Evolutionary conservation across 345 rosid species (phyloP).

Genomic region (Aquilaria malaccensis): DNA sequence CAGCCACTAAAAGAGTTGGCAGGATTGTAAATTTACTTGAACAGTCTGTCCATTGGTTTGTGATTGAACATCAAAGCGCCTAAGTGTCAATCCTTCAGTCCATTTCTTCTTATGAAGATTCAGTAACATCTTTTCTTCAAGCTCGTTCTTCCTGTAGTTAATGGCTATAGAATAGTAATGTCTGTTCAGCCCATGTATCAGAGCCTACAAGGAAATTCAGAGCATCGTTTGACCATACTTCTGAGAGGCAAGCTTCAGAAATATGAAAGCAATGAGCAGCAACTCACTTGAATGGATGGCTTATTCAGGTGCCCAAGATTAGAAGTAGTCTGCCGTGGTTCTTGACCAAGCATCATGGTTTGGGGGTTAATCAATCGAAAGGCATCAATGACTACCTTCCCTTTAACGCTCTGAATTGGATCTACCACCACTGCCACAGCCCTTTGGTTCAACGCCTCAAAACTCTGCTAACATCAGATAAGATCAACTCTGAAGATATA

Average conservation of each 20-base stretch:
- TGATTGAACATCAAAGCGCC: constrained; percentile 80
- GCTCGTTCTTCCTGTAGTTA: constrained; percentile 95
- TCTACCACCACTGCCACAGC: constrained; percentile 99
- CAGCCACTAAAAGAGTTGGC: too few relatives aligned
- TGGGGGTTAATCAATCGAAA: constrained; percentile 86
- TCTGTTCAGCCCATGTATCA: constrained; percentile 97
- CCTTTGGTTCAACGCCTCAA: constrained; percentile 97
- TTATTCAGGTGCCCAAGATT: constrained; percentile 98
- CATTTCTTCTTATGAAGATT: constrained; percentile 99
- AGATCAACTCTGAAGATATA: too few relatives aligned
- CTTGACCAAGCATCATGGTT: constrained; percentile 99
- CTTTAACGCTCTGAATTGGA: constrained; percentile 97
- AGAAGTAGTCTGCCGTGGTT: constrained; percentile 96
- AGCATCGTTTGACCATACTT: too few relatives aligned
- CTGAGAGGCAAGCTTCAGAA: too few relatives aligned
- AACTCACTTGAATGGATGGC: constrained; percentile 87
- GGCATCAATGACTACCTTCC: constrained; percentile 71
- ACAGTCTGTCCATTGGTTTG: constrained; percentile 91
- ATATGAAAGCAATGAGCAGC: too few relatives aligned
- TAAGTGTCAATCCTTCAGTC: constrained; percentile 96
- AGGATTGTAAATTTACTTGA: constrained; percentile 42
- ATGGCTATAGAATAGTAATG: constrained; percentile 98
- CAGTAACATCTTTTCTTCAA: constrained; percentile 95
- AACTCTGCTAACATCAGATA: constrained; percentile 43
- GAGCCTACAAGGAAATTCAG: constrained; percentile 44